Evolutionary conservation across 2,329 filamentous ascomycete genomes (phyloP).

Genomic region (Tolypocladium paradoxum): DNA sequence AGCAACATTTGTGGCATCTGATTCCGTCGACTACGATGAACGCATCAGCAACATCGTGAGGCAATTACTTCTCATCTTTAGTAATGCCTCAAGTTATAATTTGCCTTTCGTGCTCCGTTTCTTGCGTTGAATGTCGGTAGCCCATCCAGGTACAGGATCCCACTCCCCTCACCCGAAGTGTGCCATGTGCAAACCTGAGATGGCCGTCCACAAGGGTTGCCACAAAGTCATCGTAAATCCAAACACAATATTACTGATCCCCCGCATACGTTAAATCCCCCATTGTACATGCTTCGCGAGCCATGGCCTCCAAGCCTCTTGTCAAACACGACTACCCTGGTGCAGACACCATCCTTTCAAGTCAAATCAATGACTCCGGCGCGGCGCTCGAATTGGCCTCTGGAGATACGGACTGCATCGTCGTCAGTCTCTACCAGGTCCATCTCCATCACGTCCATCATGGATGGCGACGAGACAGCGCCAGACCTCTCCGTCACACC

Average conservation of each 20-base stretch:
- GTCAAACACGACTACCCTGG: not conserved
- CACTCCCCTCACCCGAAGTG: no score
- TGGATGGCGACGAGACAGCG: not conserved
- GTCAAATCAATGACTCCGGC: not conserved
- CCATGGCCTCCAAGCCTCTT: not conserved
- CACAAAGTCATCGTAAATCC: not conserved
- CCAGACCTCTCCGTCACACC: not conserved
- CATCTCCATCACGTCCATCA: not conserved
- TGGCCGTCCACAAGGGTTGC: not conserved
- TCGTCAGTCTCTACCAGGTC: no score
- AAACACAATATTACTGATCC: not conserved
- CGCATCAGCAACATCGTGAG: no score
- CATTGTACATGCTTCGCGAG: no score
- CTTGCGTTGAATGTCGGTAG: no score
- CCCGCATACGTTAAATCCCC: not conserved
- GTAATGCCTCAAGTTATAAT: no score
- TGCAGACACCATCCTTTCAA: not conserved
- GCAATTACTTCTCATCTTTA: no score
- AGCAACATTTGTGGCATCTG: no score
- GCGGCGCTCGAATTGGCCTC: not conserved
- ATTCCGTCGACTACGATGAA: no score
- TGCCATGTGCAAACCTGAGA: not conserved
- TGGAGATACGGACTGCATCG: not conserved
- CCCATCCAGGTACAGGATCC: no score
- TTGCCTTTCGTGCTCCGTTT: no score